Base-by-base conservation (phyloP, 805 yeast genomes). In the Candida sithepensis region DNA sequence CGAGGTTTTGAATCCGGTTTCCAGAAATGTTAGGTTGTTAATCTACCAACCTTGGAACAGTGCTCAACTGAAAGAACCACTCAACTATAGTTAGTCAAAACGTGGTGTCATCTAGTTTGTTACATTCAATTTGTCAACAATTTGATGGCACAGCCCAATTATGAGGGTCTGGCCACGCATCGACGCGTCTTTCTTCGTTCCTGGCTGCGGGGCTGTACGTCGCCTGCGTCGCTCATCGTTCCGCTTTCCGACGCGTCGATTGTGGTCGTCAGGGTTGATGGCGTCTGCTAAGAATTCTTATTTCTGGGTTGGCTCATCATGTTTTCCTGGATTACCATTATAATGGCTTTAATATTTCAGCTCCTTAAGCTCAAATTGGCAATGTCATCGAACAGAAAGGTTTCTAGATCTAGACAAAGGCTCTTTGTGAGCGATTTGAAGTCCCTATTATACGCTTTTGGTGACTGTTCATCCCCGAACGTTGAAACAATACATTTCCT, bases 381-480 rank as follows among this genome's bases (percentile, higher is more conserved):
- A n/a, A 18, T 45, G 14, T 53, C 54, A 55, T 52, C 55, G 23
- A 39, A 49, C n/a, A 49, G 55, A 28, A 52, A 47, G 41, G 40
- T 47, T 8, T 24, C 53, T 16, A 47, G 47, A 39, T 30, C 51
- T 8, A 57, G 57, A 41, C 62, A 55, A 34, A 59, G 66, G 39
- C 56, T 64, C 23, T 72, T 70, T 53, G 57, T 68, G 22, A 64
- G 60, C 41, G 75, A 79, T 51, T 68, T 83, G 28, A 76, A 78
- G 53, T 74, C 85, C 0, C 62, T 85, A 42, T 64, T 85, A 46
- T 85, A 79, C 54, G 90, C 90, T 0, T 84, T 76, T 61, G 92
- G 92, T 1, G 92, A 85, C 58, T 83, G 78, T 2, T 66, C 77
- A n/a, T 73, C 80, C 40, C 92, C 92, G 1, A 70, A 79, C 39